Evolutionary conservation across 2,329 filamentous ascomycete species (phyloP).

Genomic region (Neopestalotiopsis sp.): DNA sequence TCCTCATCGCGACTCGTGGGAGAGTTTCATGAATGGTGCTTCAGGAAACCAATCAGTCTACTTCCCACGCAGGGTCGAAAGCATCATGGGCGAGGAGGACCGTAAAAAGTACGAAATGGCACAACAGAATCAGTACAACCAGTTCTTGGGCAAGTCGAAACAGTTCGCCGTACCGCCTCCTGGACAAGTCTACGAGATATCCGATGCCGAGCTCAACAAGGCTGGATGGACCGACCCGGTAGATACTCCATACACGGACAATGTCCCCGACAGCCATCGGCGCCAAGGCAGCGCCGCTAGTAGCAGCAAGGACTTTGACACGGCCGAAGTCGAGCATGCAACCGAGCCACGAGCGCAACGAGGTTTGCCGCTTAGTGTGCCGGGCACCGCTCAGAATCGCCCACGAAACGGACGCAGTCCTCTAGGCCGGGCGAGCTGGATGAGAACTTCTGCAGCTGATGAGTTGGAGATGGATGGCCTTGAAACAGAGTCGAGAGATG

Average conservation of each 20-base stretch:
- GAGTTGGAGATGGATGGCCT: conserved; percentile 34
- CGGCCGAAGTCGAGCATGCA: neutral
- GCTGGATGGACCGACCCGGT: conserved; percentile 47
- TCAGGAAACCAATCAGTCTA: conserved; percentile 66
- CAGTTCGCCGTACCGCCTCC: conserved; percentile 42
- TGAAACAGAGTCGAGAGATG: neutral
- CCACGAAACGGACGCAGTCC: conserved; percentile 43
- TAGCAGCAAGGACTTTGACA: conserved; percentile 7
- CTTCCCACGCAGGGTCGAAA: conserved; percentile 72
- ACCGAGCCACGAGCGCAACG: conserved; percentile 23
- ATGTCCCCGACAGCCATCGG: conserved; percentile 23
- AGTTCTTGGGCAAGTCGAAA: conserved; percentile 38
- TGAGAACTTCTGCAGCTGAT: conserved; percentile 36
- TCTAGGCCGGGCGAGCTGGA: conserved; percentile 42
- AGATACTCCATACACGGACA: conserved; percentile 35
- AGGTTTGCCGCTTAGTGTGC: conserved; percentile 24
- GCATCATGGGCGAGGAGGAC: conserved; percentile 80
- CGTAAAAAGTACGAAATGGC: conserved; percentile 75
- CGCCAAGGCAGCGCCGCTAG: conserved; percentile 26
- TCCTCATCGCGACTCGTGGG: conserved; percentile 67
- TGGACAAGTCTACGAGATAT: conserved; percentile 56
- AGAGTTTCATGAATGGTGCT: conserved; percentile 66
- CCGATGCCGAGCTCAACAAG: conserved; percentile 48
- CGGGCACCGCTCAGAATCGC: conserved; percentile 29
- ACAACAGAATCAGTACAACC: conserved; percentile 57